phyloP scores from a whole-genome alignment of 495 filamentous ascomycete species.

The Hypoxylon trugodes region DNA sequence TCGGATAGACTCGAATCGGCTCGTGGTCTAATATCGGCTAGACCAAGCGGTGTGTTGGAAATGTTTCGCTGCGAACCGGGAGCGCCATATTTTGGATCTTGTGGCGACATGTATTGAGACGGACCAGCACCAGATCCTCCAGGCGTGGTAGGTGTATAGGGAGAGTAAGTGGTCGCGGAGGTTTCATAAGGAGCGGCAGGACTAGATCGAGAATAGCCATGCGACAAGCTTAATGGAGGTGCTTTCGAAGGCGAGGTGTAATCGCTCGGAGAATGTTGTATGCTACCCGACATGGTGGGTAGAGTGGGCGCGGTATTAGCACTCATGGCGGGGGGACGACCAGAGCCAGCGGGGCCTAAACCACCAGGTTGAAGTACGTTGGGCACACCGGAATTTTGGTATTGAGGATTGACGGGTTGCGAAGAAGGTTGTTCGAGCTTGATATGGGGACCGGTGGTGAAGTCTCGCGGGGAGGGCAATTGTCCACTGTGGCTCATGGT shows the following conservation, averaged over 20 bases:
- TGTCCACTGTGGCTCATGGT: slow-evolving; percentile 58
- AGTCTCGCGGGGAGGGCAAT: slow-evolving; percentile 61
- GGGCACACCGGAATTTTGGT: slow-evolving; percentile 68
- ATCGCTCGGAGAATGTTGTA: slow-evolving; percentile 66
- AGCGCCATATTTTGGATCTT: slow-evolving; percentile 69
- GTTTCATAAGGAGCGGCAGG: slow-evolving; percentile 70
- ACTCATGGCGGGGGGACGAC: slow-evolving; percentile 71
- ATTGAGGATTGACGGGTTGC: slow-evolving; percentile 59
- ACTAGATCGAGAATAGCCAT: slow-evolving; percentile 83
- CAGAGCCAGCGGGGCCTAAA: slow-evolving; percentile 53
- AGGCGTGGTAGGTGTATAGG: slow-evolving; percentile 71
- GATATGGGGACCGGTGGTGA: slow-evolving; percentile 64
- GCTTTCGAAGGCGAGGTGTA: slow-evolving; percentile 73
- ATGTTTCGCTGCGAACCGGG: slow-evolving; percentile 77
- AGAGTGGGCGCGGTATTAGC: slow-evolving; percentile 75
- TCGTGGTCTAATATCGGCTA: slow-evolving; percentile 87
- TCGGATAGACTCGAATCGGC: slow-evolving; percentile 80
- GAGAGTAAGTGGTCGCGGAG: slow-evolving; percentile 71
- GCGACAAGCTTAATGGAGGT: slow-evolving; percentile 65
- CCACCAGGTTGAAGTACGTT: slow-evolving; percentile 74
- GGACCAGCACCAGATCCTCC: slow-evolving; percentile 58
- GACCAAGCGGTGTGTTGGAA: slow-evolving; percentile 84
- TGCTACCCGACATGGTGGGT: slow-evolving; percentile 65
- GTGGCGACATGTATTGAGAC: slow-evolving; percentile 73
- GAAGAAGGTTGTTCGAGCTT: slow-evolving; percentile 66